Base-by-base conservation (phyloP, 2,329 filamentous ascomycete genomes). In the Phaeosphaeria sp. region DNA sequence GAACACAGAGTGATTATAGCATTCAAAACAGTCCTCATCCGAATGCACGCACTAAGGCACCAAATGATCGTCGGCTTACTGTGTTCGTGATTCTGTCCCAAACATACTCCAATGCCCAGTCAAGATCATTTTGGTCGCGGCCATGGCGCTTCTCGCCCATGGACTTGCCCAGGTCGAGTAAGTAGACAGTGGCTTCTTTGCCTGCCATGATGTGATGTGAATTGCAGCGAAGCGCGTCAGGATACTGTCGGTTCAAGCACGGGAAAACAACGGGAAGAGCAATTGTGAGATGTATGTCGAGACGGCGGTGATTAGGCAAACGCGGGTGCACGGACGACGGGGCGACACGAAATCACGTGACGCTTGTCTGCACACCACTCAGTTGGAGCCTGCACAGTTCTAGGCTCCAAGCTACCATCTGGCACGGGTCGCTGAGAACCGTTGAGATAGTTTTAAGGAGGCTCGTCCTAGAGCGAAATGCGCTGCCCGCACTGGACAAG, bases 151-250 rank as follows among this genome's bases (percentile, higher is more conserved):
- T 85, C 73, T 90, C 82, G 56, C 84, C 89, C 91, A 96, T 97
- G n/a, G 93, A 91, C 71, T 81, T 83, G 56, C 93, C 93, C 22
- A 97, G 82, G 79, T 99, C 95, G 59, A 99, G 80, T 67, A 99
- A 90, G 77, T 95, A 99, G 44, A 98, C 87, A 0, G 90, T 95
- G 8, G 93, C 92, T 81, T 98, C 92, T 77, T 99, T 99, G 61
- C 91, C 89, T 11, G 93, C 90, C 94, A 98, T 98, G 5, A 43
- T 43, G 40, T 43, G 30, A 36, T 7, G 30, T 36, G 30, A 15
- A 36, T 36, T 36, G 30, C 30, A 36, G 7, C 30, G 22, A 39
- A 17, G 20, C 8, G 22, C n/a, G n/a, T n/a, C n/a, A 36, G 30
- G 11, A 7, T 13, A 20, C 15, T 9, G 18, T 24, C 3, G 24